Evolutionary conservation across 1,284 basidiomycete species (phyloP), one percentile per base, ranked within the genome.

Genomic region (Cryptococcus jaspeensis): DNA sequence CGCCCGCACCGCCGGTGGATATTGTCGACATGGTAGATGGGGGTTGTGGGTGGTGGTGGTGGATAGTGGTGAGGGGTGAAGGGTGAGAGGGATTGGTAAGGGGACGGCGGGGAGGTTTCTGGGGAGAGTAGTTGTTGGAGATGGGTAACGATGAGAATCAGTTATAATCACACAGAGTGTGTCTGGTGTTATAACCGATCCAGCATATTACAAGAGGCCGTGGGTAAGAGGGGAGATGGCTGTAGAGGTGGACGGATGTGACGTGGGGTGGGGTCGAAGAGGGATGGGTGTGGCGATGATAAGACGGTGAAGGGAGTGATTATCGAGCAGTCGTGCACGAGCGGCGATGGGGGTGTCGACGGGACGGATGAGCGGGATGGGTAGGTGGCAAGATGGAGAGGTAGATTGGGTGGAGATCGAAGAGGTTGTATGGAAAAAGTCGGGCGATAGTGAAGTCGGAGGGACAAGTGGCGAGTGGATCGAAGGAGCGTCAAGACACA

Each of bases 1-100:
- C 51, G 25, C 59, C 59, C 2, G 50, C 53, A 20, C 52, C 55
- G 44, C 53, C 55, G 25, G 50, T 32, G 38, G 52, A 20, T 23
- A 44, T 40, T 15, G 52, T 13, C 18, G 58, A 58, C 58, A 63
- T 62, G 6, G 28, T 49, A 38, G 23, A n/a, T 36, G 23, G 16
- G 28, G 28, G 28, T 4, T 4, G 28, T 4, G 28, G 28, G 28
- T 32, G 12, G 41, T 20, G 18, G 23, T 43, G 32, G 25, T 28
- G 38, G 16, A 20, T 4, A 18, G 36, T 3, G 32, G 28, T 32
- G 35, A 18, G 18, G 48, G 18, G n/a, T n/a, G n/a, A 28, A 35
- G n/a, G 22, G 40, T 18, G 41, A 20, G 18, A 40, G 39, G 36
- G n/a, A n/a, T 18, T 18, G 20, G 16, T 40, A 50, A 16, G 49